Evolutionary conservation across 2,329 filamentous ascomycete species (phyloP).

Genomic region (Venturia effusa): DNA sequence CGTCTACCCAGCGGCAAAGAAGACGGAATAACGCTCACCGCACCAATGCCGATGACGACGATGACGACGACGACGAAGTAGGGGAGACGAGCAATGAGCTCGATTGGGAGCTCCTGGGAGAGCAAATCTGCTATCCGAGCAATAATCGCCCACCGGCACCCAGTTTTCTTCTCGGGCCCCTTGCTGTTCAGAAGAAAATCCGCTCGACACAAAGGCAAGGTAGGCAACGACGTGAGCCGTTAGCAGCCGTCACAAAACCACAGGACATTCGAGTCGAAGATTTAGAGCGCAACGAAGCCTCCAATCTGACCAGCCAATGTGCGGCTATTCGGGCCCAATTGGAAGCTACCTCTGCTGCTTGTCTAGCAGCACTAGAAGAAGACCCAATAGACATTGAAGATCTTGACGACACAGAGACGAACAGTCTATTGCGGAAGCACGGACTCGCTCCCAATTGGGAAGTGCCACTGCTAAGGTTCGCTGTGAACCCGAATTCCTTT

Average conservation of each 20-base stretch:
- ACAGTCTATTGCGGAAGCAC: slow-evolving; percentile 43
- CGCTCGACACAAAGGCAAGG: slow-evolving; percentile 60
- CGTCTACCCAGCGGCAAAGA: slow-evolving; percentile 38
- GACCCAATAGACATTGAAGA: slow-evolving; percentile 18
- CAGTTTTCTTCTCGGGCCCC: slow-evolving; percentile 76
- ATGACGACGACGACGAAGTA: slow-evolving; percentile 46
- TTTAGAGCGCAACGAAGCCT: slow-evolving; percentile 58
- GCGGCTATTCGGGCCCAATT: slow-evolving; percentile 56
- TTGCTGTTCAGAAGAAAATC: slow-evolving; percentile 78
- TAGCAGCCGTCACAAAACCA: slow-evolving; percentile 32
- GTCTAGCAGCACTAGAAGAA: slow-evolving; percentile 20
- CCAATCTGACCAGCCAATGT: slow-evolving; percentile 70
- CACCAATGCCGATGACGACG: slow-evolving; percentile 37
- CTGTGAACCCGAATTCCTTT: slow-evolving; percentile 81
- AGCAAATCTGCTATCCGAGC: slow-evolving; percentile 61
- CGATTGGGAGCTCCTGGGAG: slow-evolving; percentile 79
- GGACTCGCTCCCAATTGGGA: slow-evolving; percentile 44
- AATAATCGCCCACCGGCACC: slow-evolving; percentile 66
- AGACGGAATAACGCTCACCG: slow-evolving; percentile 20
- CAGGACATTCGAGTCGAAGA: slow-evolving; percentile 67
- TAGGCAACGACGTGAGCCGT: slow-evolving; percentile 29
- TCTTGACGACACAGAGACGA: slow-evolving; percentile 27
- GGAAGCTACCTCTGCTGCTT: slow-evolving; percentile 22
- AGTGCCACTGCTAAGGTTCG: slow-evolving; percentile 73
- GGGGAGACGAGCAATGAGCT: slow-evolving; percentile 61